Evolutionary conservation across 2,329 filamentous ascomycete species (phyloP).

Genomic region (Alternaria triticimaculans): DNA sequence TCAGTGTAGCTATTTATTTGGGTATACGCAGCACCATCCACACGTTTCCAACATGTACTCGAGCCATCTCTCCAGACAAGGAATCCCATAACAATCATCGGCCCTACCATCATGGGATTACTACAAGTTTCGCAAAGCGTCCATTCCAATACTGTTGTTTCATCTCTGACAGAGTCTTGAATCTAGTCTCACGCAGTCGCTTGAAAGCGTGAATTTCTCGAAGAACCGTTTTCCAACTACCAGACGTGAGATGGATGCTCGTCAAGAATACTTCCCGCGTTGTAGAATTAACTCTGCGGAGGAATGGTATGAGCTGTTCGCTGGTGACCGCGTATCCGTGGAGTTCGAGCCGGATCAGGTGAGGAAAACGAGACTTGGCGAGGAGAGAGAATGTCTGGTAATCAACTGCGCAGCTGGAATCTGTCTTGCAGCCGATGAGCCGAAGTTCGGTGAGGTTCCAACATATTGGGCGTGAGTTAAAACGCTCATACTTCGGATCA

Average conservation of each 20-base stretch:
- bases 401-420: neutral
- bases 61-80: neutral
- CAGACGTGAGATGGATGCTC: neutral
- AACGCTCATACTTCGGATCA: neutral
- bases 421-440: neutral
- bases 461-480: neutral
- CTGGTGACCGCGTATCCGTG: neutral
- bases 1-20: neutral
- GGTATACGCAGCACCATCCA: no score
- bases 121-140: neutral
- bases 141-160: neutral
- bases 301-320: neutral
- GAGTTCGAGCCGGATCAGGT: neutral
- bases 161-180: neutral
- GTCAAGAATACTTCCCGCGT: neutral
- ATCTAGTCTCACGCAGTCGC: neutral
- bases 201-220: neutral
- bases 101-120: neutral
- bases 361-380: neutral
- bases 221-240: neutral
- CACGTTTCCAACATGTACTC: neutral
- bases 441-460: neutral
- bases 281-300: neutral
- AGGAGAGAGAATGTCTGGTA: neutral
- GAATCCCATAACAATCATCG: neutral